Conservation (phyloP, 805 yeast genomes). For the Metschnikowia colocasiae region DNA sequence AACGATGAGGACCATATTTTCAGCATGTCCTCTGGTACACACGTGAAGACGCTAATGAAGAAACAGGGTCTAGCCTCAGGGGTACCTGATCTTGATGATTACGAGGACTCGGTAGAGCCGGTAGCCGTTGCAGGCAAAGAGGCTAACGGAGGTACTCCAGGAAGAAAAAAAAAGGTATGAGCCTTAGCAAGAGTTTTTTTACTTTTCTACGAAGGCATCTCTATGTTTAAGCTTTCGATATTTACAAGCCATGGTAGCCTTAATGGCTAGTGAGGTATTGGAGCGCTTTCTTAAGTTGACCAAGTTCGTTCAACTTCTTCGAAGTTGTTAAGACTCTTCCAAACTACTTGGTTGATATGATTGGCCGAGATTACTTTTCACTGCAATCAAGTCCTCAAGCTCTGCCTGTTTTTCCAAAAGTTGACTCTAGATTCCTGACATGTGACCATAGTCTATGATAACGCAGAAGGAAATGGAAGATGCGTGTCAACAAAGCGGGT, state of each 20-base stretch:
- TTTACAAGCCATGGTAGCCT: background rate
- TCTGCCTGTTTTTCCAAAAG: no score
- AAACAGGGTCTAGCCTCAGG: conserved; percentile 38
- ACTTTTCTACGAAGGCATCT: background rate
- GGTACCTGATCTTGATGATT: conserved; percentile 19
- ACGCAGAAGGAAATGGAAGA: background rate
- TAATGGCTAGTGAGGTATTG: background rate
- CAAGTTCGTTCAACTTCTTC: no score
- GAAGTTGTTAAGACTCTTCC: no score
- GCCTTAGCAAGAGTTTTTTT: background rate
- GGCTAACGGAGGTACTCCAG: conserved; percentile 13
- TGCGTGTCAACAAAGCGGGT: no score
- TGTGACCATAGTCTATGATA: no score
- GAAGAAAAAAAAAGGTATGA: conserved; percentile 14
- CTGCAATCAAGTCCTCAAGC: no score
- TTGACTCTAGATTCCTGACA: no score
- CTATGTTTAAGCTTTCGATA: background rate
- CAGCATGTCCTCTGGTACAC: conserved; percentile 69
- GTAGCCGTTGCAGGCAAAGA: conserved; percentile 10
- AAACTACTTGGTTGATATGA: no score
- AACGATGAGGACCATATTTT: conserved; percentile 79
- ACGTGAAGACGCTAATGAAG: conserved; percentile 54
- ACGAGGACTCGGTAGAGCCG: conserved; percentile 21
- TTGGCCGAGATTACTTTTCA: no score
- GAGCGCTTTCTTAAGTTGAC: background rate